Conservation (phyloP, 305 asterid genomes). For the Plantago rigida region DNA sequence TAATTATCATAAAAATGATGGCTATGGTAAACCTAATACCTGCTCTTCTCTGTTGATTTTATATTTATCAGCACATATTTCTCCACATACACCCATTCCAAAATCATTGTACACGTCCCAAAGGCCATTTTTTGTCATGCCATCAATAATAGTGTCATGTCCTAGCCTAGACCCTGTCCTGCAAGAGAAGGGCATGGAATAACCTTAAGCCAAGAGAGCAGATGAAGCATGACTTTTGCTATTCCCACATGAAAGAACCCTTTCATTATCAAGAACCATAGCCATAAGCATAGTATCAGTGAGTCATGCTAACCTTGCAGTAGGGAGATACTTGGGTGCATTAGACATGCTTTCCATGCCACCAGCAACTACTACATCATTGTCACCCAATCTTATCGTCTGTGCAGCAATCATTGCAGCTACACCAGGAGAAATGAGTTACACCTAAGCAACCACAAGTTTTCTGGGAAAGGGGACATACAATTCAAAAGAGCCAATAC, state of each 20-base stretch:
- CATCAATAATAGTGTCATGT: constrained; percentile 72
- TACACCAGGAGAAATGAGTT: constrained; percentile 25
- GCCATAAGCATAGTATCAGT: not conserved
- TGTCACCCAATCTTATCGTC: constrained; percentile 56
- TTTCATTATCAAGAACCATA: not conserved
- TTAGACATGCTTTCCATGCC: constrained; percentile 99
- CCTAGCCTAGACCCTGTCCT: constrained; percentile 88
- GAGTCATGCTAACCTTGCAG: constrained; percentile 51
- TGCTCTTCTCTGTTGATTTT: constrained; percentile 71
- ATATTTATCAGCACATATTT: constrained; percentile 69
- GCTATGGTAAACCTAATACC: constrained; percentile 30
- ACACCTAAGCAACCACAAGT: constrained; percentile 1
- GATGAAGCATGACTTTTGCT: not conserved
- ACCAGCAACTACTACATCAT: constrained; percentile 82
- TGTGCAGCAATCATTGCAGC: constrained; percentile 92
- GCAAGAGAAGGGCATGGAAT: constrained; percentile 28
- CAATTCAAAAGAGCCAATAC: not conserved
- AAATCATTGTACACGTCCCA: constrained; percentile 96
- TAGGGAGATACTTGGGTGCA: constrained; percentile 69
- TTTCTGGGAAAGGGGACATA: not conserved
- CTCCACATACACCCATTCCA: constrained; percentile 95
- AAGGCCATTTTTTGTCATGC: constrained; percentile 94
- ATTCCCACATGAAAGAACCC: not conserved
- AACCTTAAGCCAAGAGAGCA: not conserved
- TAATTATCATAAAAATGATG: no score